Evolutionary conservation across 768 basidiomycete species (phyloP).

Genomic region (Phaeolepiota aurea): DNA sequence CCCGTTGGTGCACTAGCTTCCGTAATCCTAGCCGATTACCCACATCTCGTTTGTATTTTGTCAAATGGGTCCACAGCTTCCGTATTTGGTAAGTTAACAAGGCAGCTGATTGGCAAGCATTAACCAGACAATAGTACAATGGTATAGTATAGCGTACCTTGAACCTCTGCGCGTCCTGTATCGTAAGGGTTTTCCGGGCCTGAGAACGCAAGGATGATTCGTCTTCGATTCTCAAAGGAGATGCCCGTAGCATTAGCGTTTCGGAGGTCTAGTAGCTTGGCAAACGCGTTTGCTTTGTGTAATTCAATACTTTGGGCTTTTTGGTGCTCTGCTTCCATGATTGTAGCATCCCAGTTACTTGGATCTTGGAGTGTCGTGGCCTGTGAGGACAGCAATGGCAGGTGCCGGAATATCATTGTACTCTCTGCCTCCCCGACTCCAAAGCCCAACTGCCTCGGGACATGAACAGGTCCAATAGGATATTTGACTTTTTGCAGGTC

Average conservation of each 20-base stretch:
- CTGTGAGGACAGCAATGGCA: slow-evolving; percentile 48
- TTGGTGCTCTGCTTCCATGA: slow-evolving; percentile 8
- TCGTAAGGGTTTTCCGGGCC: slow-evolving; percentile 56
- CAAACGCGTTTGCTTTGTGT: slow-evolving; percentile 46
- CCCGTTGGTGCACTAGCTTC: slow-evolving; percentile 72
- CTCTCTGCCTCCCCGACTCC: slow-evolving; percentile 57
- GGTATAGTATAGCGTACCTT: slow-evolving; percentile 50
- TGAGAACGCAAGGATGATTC: slow-evolving; percentile 78
- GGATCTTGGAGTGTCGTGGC: slow-evolving; percentile 9
- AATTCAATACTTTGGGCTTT: slow-evolving; percentile 24
- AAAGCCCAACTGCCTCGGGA: slow-evolving; percentile 53
- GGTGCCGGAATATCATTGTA: slow-evolving; percentile 53
- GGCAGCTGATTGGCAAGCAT: slow-evolving; percentile 49
- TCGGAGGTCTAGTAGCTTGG: slow-evolving; percentile 69
- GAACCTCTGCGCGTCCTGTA: slow-evolving; percentile 81
- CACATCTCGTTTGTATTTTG: slow-evolving; percentile 62
- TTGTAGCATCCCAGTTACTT: neutral
- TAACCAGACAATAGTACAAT: neutral
- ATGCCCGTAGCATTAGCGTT: slow-evolving; percentile 88
- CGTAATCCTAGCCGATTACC: slow-evolving; percentile 72
- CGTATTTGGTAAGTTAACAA: slow-evolving; percentile 82
- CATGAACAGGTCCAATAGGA: slow-evolving; percentile 26
- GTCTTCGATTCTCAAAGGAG: slow-evolving; percentile 75
- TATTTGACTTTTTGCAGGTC: slow-evolving; percentile 16
- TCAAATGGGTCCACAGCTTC: slow-evolving; percentile 70